phyloP scores from a whole-genome alignment of 2,329 filamentous ascomycete species.

The Aspergillus viridinutans region DNA sequence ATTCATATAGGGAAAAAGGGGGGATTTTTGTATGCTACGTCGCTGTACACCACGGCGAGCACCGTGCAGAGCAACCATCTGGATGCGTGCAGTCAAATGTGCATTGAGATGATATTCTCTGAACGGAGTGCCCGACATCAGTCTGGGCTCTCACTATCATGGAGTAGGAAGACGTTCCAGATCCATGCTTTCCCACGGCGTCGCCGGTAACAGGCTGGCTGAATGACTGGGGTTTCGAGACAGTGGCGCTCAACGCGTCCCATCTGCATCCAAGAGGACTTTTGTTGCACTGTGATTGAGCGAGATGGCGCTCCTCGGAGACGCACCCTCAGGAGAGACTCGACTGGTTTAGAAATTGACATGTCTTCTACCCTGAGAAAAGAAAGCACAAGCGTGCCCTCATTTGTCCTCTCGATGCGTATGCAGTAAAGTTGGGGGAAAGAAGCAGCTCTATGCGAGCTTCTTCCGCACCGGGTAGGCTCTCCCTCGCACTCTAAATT shows the following conservation, averaged over 20 bases:
- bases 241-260: background rate
- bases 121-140: background rate
- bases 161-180: background rate
- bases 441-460: background rate
- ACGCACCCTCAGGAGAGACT: background rate
- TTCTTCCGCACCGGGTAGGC: background rate
- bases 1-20: slow-evolving; percentile 1
- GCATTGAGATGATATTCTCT: background rate
- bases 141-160: background rate
- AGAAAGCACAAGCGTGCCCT: background rate
- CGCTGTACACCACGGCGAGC: background rate
- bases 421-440: no score
- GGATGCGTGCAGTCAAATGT: background rate
- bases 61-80: background rate
- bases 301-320: background rate
- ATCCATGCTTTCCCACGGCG: background rate
- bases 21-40: background rate
- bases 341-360: background rate
- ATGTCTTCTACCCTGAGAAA: background rate
- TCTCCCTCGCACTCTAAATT: background rate
- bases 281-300: background rate
- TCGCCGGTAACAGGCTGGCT: background rate
- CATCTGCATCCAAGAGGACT: background rate
- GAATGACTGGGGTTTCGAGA: background rate
- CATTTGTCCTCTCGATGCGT: background rate